phyloP scores from a whole-genome alignment of 805 yeast genomes.

The Monosporozyma siamensis region DNA sequence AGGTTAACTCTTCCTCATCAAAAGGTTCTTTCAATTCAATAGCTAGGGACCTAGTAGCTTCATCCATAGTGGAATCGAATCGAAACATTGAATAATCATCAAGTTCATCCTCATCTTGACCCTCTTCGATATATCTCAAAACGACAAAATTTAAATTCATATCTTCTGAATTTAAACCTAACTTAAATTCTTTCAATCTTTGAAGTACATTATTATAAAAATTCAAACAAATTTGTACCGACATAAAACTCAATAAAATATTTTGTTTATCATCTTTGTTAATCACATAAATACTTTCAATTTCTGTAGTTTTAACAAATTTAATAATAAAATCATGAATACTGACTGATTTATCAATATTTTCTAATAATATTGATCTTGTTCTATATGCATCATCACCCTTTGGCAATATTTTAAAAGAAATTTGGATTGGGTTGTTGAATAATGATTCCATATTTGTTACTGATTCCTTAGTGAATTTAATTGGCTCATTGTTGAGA shows the following conservation, averaged over 20 bases:
- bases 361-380: constrained; percentile 24
- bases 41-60: constrained; percentile 25
- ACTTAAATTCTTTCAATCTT: constrained; percentile 30
- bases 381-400: constrained; percentile 29
- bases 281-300: constrained; percentile 45
- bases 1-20: constrained; percentile 8
- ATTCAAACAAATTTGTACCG: constrained; percentile 30
- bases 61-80: constrained; percentile 7
- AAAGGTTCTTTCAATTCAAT: constrained; percentile 13
- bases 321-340: constrained; percentile 29
- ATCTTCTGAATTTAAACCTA: constrained; percentile 32
- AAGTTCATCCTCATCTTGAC: constrained; percentile 22
- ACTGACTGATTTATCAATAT: constrained; percentile 16
- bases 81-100: constrained; percentile 5
- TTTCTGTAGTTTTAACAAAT: constrained; percentile 47
- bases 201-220: constrained; percentile 33
- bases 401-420: constrained; percentile 23
- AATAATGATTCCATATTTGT: constrained; percentile 6
- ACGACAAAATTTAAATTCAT: constrained; percentile 31
- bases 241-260: constrained; percentile 25
- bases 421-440: constrained; percentile 14
- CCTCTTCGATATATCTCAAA: constrained; percentile 15
- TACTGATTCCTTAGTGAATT: not conserved
- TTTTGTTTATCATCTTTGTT: constrained; percentile 29
- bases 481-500: not conserved